Evolutionary conservation across 2,329 filamentous ascomycete genomes (phyloP), one percentile per base, ranked within the genome.

Genomic region (Arthroderma sp.): DNA sequence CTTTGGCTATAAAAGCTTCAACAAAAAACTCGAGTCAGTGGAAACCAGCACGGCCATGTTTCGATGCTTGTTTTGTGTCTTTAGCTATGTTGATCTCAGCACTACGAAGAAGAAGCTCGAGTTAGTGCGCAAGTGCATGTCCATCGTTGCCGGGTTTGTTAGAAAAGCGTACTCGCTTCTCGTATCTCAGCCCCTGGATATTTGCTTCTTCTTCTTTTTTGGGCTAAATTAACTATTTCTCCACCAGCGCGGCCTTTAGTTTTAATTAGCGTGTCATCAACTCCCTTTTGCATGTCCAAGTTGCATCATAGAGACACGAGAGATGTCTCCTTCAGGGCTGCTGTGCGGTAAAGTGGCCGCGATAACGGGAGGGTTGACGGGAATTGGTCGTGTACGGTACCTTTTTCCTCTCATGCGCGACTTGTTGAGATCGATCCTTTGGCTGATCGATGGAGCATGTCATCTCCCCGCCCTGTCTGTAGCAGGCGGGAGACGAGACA

Each of bases 281-380:
- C 21, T 11, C 5, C 23, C 21, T 11, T 4, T 19, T 23, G 9
- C 21, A 9, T 28, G 9, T 47, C 23, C 5, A 11, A 4, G 21
- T 19, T 28, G 9, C 19, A 28, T 23, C 21, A 47, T 23, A 1
- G 2, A 13, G 9, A 23, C 23, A 33, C 37, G 17, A 55, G n/a
- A 21, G 17, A 51, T 56, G 41, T 9, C 28, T 49, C 39, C 55
- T 21, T 7, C 41, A 37, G 25, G 67, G 63, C 79, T 93, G 63
- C 82, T 94, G 58, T 68, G 74, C 56, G 82, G 81, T 70, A 94
- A 94, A 72, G 85, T 84, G 11, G 88, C 88, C 71, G 86, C 89
- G 68, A 89, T 95, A 66, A 95, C 89, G 0, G 89, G 90, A 62
- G 89, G 87, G 58, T 85, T 86, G 2, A 94, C 88, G 0, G 89